phyloP scores from a whole-genome alignment of 164 flowering plant species.

The Stephania yunnanensis region DNA sequence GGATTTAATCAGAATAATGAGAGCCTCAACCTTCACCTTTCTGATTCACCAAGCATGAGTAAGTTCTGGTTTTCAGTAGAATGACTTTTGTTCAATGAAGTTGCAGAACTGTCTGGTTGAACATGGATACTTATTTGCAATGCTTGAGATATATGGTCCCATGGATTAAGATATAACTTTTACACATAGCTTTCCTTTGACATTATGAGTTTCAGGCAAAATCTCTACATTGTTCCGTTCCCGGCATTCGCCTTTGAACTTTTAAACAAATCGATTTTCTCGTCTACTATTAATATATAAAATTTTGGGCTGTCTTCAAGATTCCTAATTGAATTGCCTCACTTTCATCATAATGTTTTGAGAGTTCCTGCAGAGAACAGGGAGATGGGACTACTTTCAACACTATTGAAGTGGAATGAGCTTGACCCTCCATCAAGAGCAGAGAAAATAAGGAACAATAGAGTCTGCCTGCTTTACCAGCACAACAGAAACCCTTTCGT shows the following conservation, averaged over 20 bases:
- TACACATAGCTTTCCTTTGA: not conserved
- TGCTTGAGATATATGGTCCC: not conserved
- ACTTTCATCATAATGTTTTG: not conserved
- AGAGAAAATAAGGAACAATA: constrained; percentile 44
- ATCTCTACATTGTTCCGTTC: not conserved
- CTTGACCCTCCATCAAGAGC: constrained; percentile 49
- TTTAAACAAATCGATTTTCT: not conserved
- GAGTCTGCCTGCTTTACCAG: constrained; percentile 43
- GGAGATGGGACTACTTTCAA: constrained; percentile 50
- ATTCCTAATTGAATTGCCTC: not conserved
- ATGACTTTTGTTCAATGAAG: not conserved
- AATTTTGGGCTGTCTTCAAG: not conserved
- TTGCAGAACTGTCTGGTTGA: not conserved
- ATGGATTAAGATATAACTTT: too few relatives aligned
- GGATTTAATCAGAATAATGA: constrained; percentile 33
- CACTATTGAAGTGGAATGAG: constrained; percentile 44
- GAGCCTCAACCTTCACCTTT: constrained; percentile 34
- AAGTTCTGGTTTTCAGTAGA: constrained; percentile 11
- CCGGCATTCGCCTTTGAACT: not conserved
- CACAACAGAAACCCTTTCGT: constrained; percentile 55
- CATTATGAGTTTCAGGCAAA: not conserved
- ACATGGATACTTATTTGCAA: not conserved
- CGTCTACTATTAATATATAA: too few relatives aligned
- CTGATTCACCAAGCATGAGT: constrained; percentile 49
- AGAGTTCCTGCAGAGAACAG: constrained; percentile 23